phyloP scores from a whole-genome alignment of 2,329 filamentous ascomycete genomes.

The Xylariaceae sp. region DNA sequence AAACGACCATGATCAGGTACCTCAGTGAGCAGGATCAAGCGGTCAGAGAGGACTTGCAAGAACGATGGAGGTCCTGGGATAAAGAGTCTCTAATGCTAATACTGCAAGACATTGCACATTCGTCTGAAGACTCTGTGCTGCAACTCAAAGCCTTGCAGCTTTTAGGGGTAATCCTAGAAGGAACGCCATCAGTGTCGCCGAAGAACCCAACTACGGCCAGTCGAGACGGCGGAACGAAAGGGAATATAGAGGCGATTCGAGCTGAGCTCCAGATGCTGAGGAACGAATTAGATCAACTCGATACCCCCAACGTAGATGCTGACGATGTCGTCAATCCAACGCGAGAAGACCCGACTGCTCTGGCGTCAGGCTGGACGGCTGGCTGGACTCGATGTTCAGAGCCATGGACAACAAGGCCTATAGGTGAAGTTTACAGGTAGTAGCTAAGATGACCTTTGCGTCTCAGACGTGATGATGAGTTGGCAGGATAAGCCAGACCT shows the following conservation, averaged over 20 bases:
- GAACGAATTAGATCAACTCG: constrained; percentile 17
- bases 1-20: constrained; percentile 38
- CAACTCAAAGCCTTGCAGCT: constrained; percentile 46
- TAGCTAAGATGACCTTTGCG: background rate
- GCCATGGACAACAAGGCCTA: constrained; percentile 56
- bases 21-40: constrained; percentile 30
- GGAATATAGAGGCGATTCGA: constrained; percentile 23
- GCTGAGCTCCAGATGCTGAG: constrained; percentile 26
- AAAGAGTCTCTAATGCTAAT: constrained; percentile 36
- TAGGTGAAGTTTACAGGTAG: constrained; percentile 47
- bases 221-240: constrained; percentile 1
- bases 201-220: background rate
- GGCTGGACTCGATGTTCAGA: constrained; percentile 52
- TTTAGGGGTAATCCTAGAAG: constrained; percentile 39
- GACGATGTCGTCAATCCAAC: constrained; percentile 12
- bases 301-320: constrained; percentile 5
- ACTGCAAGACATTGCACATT: constrained; percentile 39
- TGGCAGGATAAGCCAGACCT: too few species aligned
- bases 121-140: constrained; percentile 41
- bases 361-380: constrained; percentile 18
- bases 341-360: constrained; percentile 7
- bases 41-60: constrained; percentile 21
- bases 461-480: too few species aligned
- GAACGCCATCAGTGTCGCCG: constrained; percentile 13
- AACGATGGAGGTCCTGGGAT: constrained; percentile 37